These are phyloP conservation scores for Prunus yedoensis DNA, from an alignment of 331 rosid species.

Conservation along the genomic window DNA sequence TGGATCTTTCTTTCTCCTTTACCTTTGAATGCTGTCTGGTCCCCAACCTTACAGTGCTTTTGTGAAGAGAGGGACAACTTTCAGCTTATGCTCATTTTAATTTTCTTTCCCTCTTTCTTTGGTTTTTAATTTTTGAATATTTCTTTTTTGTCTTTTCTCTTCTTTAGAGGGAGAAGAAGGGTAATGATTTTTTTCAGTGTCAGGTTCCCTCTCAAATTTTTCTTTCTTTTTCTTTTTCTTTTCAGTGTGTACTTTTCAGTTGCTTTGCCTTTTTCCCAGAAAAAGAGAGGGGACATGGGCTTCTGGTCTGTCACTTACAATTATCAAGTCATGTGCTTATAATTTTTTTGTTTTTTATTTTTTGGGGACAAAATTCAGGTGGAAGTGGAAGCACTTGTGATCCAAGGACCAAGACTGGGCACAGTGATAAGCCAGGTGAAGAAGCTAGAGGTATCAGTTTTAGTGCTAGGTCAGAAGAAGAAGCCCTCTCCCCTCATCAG, in stretches of 20 bases:
- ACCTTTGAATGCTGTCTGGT: background rate
- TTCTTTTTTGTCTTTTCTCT: slow-evolving; percentile 17
- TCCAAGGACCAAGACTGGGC: slow-evolving; percentile 80
- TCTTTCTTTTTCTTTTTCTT: slow-evolving; percentile 20
- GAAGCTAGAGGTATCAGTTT: slow-evolving; percentile 84
- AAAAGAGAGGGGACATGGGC: slow-evolving; percentile 13
- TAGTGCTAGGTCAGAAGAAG: slow-evolving; percentile 90
- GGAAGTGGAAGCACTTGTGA: slow-evolving; percentile 88
- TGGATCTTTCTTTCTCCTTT: background rate
- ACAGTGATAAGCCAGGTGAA: slow-evolving; percentile 88
- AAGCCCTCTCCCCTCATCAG: slow-evolving; percentile 58
- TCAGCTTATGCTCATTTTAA: background rate
- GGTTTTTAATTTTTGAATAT: background rate
- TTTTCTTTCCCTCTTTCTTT: background rate
- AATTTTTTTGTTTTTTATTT: background rate
- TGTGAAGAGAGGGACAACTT: slow-evolving; percentile 8
- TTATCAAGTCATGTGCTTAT: background rate
- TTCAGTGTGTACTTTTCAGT: slow-evolving; percentile 8
- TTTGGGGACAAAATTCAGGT: slow-evolving; percentile 41
- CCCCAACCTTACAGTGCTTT: slow-evolving; percentile 13
- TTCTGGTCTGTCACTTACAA: slow-evolving; percentile 8
- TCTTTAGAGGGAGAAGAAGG: slow-evolving; percentile 34
- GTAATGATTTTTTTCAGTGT: slow-evolving; percentile 28
- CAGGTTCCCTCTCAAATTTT: slow-evolving; percentile 22
- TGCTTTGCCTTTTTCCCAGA: slow-evolving; percentile 7